Evolutionary conservation across 106 monocot genomes (phyloP), one percentile per base, ranked within the genome.

Genomic region (Platanthera zijinensis): DNA sequence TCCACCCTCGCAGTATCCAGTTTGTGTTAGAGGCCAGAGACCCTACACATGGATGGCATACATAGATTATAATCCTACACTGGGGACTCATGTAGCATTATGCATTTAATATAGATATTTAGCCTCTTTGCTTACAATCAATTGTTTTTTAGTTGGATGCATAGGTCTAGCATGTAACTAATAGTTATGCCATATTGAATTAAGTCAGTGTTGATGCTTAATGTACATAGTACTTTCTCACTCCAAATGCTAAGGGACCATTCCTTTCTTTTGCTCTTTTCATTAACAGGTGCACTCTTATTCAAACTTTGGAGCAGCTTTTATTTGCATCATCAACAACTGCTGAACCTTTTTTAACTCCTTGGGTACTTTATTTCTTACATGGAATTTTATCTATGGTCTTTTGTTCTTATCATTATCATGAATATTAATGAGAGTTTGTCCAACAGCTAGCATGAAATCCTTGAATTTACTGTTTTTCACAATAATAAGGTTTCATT

Each of bases 251-350:
- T 66, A 11, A 19, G 30, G 4, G 66, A 48, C 5, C 45, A n/a
- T 70, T 72, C 9, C 50, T 72, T 56, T 79, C 54, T 52, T 15
- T 51, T 14, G 28, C 69, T 50, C 49, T 52, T 62, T 71, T 53
- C 64, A 48, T 69, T 70, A 51, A 74, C 84, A 96, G 96, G 74
- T 97, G 94, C 72, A 88, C 82, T 64, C 86, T 99, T 72, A 90
- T 99, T 83, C 94, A 94, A 84, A 87, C 82, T 72, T 74, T 94
- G 61, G 94, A 99, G 84, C 89, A 99, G 66, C 86, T 94, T 82
- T 79, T 99, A 50, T 94, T 86, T 89, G 73, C 89, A 49, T 88
- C 91, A 10, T 86, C 88, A 56, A 79, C 84, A 64, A 81, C 87
- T 74, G 80, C 88, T 50, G 94, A 99, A 69, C 94, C 89, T 68